A percentile compares a stretch with the other conserved stretches of the same genome.
Conservation (phyloP, 495 filamentous ascomycete genomes). For the Talaromyces stipitatus region DNA sequence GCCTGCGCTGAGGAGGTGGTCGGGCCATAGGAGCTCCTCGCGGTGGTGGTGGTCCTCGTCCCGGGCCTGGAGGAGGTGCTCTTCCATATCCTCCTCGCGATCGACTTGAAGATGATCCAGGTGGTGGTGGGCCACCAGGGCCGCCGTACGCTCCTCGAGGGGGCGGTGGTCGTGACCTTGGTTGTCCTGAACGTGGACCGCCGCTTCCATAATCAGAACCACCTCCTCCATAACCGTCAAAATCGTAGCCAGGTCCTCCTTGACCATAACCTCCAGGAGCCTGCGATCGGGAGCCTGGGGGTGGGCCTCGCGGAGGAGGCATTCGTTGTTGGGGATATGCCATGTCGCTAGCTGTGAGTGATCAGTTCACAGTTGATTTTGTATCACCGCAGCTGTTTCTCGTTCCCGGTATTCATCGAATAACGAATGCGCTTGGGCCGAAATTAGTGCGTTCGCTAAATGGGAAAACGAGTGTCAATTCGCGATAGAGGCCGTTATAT, state of each 20-base stretch:
- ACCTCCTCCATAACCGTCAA: not conserved
- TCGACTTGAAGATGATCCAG: not conserved
- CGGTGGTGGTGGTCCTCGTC: slow-evolving; percentile 2
- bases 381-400: not conserved
- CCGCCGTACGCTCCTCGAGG: not conserved
- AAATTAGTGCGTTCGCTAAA: not conserved
- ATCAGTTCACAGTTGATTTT: not conserved
- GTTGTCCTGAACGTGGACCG: not conserved
- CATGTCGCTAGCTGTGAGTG: not conserved
- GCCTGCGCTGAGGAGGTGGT: slow-evolving; percentile 3
- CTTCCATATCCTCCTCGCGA: slow-evolving; percentile 1
- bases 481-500: not conserved
- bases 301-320: slow-evolving; percentile 15
- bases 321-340: slow-evolving; percentile 9
- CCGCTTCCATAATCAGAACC: not conserved
- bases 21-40: slow-evolving; percentile 4
- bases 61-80: not conserved
- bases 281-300: slow-evolving; percentile 1
- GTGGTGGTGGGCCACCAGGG: not conserved
- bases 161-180: slow-evolving; percentile 1
- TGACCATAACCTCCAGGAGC: not conserved
- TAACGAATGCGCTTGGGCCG: not conserved
- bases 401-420: not conserved
- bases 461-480: not conserved
- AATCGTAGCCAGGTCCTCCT: not conserved